Conservation (phyloP, 352 stramenopile genomes). For the Phytophthora sansomeana region DNA sequence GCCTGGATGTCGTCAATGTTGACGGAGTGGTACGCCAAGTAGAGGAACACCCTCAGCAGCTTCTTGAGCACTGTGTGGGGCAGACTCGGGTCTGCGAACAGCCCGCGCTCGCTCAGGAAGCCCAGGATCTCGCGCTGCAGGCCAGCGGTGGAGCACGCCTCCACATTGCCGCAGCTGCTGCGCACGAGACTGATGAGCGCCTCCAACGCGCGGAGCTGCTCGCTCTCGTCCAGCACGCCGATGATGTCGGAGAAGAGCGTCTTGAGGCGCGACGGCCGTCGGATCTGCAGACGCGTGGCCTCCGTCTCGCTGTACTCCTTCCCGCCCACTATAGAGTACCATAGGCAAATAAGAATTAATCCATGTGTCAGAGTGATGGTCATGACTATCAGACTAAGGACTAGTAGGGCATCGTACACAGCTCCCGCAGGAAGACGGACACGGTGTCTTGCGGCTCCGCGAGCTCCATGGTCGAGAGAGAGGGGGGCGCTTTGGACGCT, state of each 20-base stretch:
- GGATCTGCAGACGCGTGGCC: constrained; percentile 69
- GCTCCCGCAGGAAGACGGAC: constrained; percentile 53
- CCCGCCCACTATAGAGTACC: constrained; percentile 50
- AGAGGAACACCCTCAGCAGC: constrained; percentile 77
- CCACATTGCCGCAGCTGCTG: constrained; percentile 79
- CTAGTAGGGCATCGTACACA: constrained; percentile 38
- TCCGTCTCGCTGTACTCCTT: constrained; percentile 71
- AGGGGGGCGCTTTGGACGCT: constrained; percentile 2
- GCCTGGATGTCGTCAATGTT: constrained; percentile 81
- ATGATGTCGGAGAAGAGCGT: constrained; percentile 74
- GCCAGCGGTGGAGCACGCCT: constrained; percentile 73
- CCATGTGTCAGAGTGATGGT: background rate
- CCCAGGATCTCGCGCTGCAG: constrained; percentile 77
- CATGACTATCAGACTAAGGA: background rate
- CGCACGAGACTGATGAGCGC: constrained; percentile 81
- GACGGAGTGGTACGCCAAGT: constrained; percentile 82
- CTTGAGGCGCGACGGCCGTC: constrained; percentile 65
- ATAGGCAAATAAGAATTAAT: constrained; percentile 5
- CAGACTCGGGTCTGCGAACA: constrained; percentile 70
- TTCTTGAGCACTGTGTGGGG: constrained; percentile 78
- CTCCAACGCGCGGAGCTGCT: constrained; percentile 74
- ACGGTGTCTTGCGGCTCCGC: constrained; percentile 38
- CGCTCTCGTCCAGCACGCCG: constrained; percentile 66
- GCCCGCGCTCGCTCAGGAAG: constrained; percentile 73
- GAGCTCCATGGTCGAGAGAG: constrained; percentile 35